Percentiles rank a stretch among this genome's conserved stretches.
Evolutionary conservation across 768 basidiomycete species (phyloP).

Genomic region (Gyrodon lividus): DNA sequence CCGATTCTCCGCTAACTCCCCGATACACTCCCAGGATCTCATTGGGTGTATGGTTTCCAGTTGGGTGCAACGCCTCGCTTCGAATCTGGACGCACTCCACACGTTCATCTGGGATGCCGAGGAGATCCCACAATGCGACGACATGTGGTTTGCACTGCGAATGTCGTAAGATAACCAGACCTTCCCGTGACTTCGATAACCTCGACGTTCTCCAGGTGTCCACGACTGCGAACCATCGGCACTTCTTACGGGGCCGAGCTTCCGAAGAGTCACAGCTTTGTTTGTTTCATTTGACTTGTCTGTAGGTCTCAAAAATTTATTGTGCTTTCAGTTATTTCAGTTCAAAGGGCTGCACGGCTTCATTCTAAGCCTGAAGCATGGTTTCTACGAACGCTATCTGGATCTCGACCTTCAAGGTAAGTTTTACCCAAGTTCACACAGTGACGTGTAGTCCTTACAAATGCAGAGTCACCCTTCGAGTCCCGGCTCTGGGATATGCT

Average conservation of each 20-base stretch:
- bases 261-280: constrained; percentile 59
- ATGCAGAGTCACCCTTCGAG: constrained; percentile 25
- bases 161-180: constrained; percentile 46
- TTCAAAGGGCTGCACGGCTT: constrained; percentile 65
- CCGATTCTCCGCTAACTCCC: constrained; percentile 34
- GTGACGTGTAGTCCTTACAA: constrained; percentile 2
- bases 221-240: constrained; percentile 59
- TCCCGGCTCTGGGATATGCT: constrained; percentile 67
- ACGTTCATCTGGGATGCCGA: constrained; percentile 75
- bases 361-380: constrained; percentile 54
- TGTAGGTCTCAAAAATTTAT: not conserved
- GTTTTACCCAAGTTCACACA: not conserved
- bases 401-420: constrained; percentile 57
- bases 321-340: constrained; percentile 56
- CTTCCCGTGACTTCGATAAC: not conserved
- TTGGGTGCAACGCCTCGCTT: constrained; percentile 50
- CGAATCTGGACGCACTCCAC: constrained; percentile 59
- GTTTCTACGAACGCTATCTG: constrained; percentile 60
- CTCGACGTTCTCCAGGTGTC: constrained; percentile 47
- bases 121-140: constrained; percentile 60
- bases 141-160: constrained; percentile 77
- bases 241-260: constrained; percentile 61
- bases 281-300: constrained; percentile 34
- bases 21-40: constrained; percentile 9
- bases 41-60: constrained; percentile 42